Evolutionary conservation across 306 rosid species (phyloP).

Genomic region (Glycine latifolia): DNA sequence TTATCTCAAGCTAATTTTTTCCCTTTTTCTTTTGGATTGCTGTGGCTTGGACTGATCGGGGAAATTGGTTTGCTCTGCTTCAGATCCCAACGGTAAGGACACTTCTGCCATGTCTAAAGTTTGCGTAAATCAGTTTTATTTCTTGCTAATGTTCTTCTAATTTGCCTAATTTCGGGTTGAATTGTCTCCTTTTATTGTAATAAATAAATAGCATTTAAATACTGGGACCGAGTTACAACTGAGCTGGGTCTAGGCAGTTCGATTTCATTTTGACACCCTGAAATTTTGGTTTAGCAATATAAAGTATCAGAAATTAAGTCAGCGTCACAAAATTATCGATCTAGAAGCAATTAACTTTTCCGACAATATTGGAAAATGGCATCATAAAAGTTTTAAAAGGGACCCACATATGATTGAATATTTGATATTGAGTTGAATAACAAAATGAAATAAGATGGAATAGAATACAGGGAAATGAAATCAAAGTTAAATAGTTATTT

Average conservation of each 20-base stretch:
- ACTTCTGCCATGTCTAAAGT: background rate
- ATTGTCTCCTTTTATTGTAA: constrained; percentile 3
- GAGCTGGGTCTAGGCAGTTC: background rate
- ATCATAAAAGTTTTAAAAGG: background rate
- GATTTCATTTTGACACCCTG: constrained; percentile 19
- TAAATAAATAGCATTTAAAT: background rate
- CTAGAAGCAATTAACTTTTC: constrained; percentile 1
- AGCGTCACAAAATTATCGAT: constrained; percentile 25
- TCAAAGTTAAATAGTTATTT: background rate
- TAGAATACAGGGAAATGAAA: no score
- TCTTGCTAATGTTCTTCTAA: background rate
- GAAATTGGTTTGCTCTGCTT: constrained; percentile 47
- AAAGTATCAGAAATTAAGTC: constrained; percentile 1
- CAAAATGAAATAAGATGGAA: background rate
- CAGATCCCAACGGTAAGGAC: constrained; percentile 95
- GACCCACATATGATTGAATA: background rate
- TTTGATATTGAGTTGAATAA: background rate
- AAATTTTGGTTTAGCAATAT: background rate
- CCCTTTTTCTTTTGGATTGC: background rate
- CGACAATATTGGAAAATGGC: constrained; percentile 24
- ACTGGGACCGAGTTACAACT: constrained; percentile 1
- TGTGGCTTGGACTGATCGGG: constrained; percentile 47
- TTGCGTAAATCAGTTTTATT: background rate
- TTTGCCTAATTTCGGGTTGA: constrained; percentile 10
- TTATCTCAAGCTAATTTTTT: constrained; percentile 17